Base-by-base conservation (phyloP, 208 protist genomes). In the Jaenimonas drosophilae region DNA sequence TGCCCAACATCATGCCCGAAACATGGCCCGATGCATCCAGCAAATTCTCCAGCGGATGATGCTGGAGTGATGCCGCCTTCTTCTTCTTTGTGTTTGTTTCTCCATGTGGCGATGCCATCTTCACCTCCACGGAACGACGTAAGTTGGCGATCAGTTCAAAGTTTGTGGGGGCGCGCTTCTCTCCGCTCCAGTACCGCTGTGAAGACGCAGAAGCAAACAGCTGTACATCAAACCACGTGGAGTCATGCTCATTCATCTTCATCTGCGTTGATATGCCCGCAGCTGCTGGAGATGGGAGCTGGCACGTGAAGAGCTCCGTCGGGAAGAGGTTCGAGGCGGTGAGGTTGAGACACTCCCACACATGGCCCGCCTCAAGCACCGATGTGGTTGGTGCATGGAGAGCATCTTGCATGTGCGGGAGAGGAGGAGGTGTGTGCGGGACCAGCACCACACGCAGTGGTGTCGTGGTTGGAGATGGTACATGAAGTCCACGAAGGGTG, bases 1-100 rank as follows among this genome's bases (percentile, higher is more conserved):
- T 96, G 14, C 95, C 95, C 59, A 98, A 62, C 39, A 65, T 59
- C 11, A 66, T 20, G 5, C 41, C 36, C 75, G 70, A 88, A 21
- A 75, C 50, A 17, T 70, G 47, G 11, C 69, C 60, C 9, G 62
- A 51, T 19, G 41, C 17, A 56, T 73, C 79, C 16, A 91, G 59
- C 3, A n/a, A n/a, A n/a, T 49, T 45, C 45, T 90, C 76, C 1
- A 90, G 57, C n/a, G 64, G 49, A 37, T 81, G 31, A 2, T 3
- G 17, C 11, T 11, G 47, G 4, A 5, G 12, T 42, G 24, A 24
- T 42, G 17, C 7, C 43, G 32, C 21, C 14, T 36, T 42, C 0
- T 34, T 54, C 9, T 38, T 30, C 0, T 30, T 42, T 2, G 19
- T 29, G 40, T 41, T 44, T 0, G 50, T n/a, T n/a, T n/a, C n/a